Percentiles rank a stretch among this genome's conserved stretches.
These are phyloP conservation scores for Talaromyces liani DNA, from an alignment of 495 filamentous ascomycete genomes.

Conservation along the genomic window DNA sequence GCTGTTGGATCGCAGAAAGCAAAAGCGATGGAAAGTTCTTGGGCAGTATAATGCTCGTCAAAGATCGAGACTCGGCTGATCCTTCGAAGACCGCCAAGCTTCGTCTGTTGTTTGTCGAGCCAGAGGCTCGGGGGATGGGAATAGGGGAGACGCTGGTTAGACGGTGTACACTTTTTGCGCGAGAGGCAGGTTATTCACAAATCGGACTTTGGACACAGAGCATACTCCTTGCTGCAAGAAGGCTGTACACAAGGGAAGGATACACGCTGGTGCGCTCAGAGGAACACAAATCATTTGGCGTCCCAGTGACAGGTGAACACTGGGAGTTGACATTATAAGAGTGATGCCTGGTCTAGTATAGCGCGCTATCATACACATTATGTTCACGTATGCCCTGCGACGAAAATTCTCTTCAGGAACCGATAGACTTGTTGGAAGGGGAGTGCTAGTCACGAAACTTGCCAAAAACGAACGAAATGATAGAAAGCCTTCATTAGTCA, in stretches of 20 bases:
- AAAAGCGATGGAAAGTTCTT: constrained; percentile 14
- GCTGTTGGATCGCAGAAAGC: constrained; percentile 25
- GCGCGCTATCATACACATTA: background rate
- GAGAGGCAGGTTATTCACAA: constrained; percentile 18
- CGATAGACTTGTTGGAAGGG: background rate
- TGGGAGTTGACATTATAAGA: constrained; percentile 15
- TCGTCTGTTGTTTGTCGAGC: constrained; percentile 22
- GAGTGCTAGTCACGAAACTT: background rate
- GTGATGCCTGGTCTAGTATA: background rate
- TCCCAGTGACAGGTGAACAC: constrained; percentile 16
- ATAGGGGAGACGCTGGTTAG: constrained; percentile 17
- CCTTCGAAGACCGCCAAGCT: constrained; percentile 17
- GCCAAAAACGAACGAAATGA: background rate
- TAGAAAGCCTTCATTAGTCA: background rate
- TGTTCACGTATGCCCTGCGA: background rate
- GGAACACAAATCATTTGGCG: constrained; percentile 18
- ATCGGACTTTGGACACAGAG: constrained; percentile 24
- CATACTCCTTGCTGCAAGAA: constrained; percentile 16
- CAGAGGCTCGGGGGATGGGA: constrained; percentile 20
- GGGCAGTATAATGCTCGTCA: constrained; percentile 23
- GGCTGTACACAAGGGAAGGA: constrained; percentile 21
- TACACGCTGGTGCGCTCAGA: constrained; percentile 18
- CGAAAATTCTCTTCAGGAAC: background rate
- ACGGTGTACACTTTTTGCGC: constrained; percentile 20
- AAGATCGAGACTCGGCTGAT: constrained; percentile 12